These are phyloP conservation scores for Thamnidium elegans DNA, from an alignment of 192 early-diverging fungal genomes.

Conservation along the genomic window DNA sequence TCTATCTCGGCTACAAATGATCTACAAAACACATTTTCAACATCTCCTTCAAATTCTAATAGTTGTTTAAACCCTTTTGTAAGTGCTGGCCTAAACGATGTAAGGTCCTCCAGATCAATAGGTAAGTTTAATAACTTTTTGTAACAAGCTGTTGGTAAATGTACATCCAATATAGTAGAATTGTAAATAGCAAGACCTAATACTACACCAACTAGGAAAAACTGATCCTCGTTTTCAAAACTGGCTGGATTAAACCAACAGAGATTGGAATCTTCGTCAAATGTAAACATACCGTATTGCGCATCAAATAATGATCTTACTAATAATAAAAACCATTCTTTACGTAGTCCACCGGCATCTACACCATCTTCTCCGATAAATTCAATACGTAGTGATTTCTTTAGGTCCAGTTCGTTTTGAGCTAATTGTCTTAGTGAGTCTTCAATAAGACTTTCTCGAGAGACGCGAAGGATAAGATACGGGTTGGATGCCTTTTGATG, in stretches of 20 bases:
- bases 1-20: conserved; percentile 77
- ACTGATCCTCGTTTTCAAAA: conserved; percentile 78
- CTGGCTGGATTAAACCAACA: conserved; percentile 80
- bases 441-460: conserved; percentile 65
- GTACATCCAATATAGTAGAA: conserved; percentile 88
- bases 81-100: conserved; percentile 68
- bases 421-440: conserved; percentile 76
- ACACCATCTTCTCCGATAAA: conserved; percentile 95
- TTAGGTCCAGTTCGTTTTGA: conserved; percentile 74
- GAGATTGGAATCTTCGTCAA: conserved; percentile 60
- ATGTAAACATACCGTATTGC: conserved; percentile 81
- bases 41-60: conserved; percentile 78
- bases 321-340: conserved; percentile 96
- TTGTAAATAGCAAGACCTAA: conserved; percentile 94
- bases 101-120: conserved; percentile 76
- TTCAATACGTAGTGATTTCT: conserved; percentile 87
- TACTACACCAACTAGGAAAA: conserved; percentile 86
- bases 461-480: conserved; percentile 57
- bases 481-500: conserved; percentile 50
- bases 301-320: conserved; percentile 92
- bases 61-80: conserved; percentile 81
- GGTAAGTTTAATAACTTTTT: conserved; percentile 84
- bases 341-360: conserved; percentile 94
- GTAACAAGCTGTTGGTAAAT: conserved; percentile 75
- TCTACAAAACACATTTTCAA: conserved; percentile 81